Base-by-base conservation (phyloP, 1,284 basidiomycete species). In the Boletus hoseneyae region DNA sequence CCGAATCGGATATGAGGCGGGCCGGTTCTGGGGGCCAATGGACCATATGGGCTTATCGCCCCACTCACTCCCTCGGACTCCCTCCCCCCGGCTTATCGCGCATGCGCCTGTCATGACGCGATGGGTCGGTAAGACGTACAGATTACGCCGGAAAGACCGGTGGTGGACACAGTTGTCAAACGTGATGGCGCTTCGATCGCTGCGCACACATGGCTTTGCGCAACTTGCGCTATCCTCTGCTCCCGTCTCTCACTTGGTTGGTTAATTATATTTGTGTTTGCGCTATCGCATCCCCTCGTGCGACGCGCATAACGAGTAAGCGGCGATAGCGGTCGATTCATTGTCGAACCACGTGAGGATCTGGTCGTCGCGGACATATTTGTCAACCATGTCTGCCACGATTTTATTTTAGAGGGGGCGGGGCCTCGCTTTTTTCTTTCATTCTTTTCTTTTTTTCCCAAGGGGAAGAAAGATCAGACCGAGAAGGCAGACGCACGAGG, bases 241-340 rank as follows among this genome's bases (percentile, higher is more conserved):
- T 25, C 23, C 23, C 23, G 23, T 16, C 16, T 15, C 25, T 43
- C 21, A 11, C 13, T 30, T 16, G 29, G 4, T 36, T 16, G 39
- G 33, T 33, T 51, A 62, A 55, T 62, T 56, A 51, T 61, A 48
- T 30, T 30, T 30, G 11, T 30, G 29, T 35, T 25, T n/a, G 35
- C 25, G 13, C 18, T 44, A 4, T 39, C 10, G 40, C 43, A 46
- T 16, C 13, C 11, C 47, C 44, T 37, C 50, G 27, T 16, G 36
- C 10, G 25, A 40, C n/a, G 15, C 32, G 15, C 23, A 6, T 25
- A 25, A 25, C 5, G 48, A 39, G 50, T 50, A 44, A 47, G 19
- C 18, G 37, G 19, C 10, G 30, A 16, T 15, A 36, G 3, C 27
- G 29, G 29, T 40, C 23, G 23, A 40, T 25, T 10, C 9, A 11